Evolutionary conservation across 2,329 filamentous ascomycete species (phyloP).

Genomic region (Scedosporium aurantiacum): DNA sequence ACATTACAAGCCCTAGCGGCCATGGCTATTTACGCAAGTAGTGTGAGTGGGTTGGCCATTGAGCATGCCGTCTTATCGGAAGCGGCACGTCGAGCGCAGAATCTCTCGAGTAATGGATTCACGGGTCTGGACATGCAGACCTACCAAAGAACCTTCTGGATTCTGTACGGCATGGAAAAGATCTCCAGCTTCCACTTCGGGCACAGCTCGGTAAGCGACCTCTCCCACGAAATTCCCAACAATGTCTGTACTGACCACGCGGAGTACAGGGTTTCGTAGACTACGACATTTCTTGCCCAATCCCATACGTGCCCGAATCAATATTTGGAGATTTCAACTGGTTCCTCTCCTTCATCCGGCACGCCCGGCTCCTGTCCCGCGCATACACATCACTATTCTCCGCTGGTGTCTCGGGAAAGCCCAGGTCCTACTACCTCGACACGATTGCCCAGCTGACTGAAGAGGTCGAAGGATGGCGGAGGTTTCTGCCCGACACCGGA

Average conservation of each 20-base stretch:
- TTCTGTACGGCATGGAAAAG: slow-evolving; percentile 17
- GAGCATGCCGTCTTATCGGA: slow-evolving; percentile 21
- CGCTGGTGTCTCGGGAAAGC: slow-evolving; percentile 15
- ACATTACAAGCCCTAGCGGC: slow-evolving; percentile 20
- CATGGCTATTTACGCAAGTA: slow-evolving; percentile 18
- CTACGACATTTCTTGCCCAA: slow-evolving; percentile 19
- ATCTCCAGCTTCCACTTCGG: slow-evolving; percentile 18
- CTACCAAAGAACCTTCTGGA: slow-evolving; percentile 20
- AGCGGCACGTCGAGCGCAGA: slow-evolving; percentile 19
- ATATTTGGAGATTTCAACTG: slow-evolving; percentile 15
- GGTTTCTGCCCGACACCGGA: neutral
- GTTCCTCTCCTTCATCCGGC: slow-evolving; percentile 16
- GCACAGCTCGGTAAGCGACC: slow-evolving; percentile 15
- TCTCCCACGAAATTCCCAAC: neutral
- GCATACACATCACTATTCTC: slow-evolving; percentile 19
- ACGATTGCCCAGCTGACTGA: slow-evolving; percentile 16
- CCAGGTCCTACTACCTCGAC: slow-evolving; percentile 15
- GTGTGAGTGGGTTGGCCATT: slow-evolving; percentile 19
- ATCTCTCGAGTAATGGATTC: slow-evolving; percentile 14
- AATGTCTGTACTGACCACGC: neutral
- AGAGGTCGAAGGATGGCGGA: slow-evolving; percentile 19
- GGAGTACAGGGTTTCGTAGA: slow-evolving; percentile 17
- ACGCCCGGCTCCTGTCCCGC: slow-evolving; percentile 17
- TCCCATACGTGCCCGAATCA: slow-evolving; percentile 15
- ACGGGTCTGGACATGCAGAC: slow-evolving; percentile 7